Evolutionary conservation across 176 grass and related monocot species (phyloP), one percentile per base, ranked within the genome.

Genomic region (Aegilops bicornis): DNA sequence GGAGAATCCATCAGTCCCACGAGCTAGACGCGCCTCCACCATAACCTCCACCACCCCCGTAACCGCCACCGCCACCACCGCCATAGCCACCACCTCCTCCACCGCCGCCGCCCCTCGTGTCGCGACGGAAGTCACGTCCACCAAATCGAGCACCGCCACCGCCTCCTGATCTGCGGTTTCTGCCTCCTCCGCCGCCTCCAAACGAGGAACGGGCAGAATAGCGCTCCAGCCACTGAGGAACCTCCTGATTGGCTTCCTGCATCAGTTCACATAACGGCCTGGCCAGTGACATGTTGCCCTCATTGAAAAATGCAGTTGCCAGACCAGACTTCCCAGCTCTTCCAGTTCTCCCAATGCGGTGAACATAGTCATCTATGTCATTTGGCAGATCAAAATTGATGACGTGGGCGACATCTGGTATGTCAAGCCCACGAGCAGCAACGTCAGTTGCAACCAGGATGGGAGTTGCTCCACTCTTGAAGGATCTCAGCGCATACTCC

Each of bases 381-480:
- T 97, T 97, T 48, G 95, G 95, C 52, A 97, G 87, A 72, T 97
- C 95, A 79, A 97, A 97, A 87, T 97, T 97, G 78, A 97, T 89
- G 29, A 97, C 95, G 30, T 97, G 95, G 8, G 95, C 78, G 65
- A 97, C 95, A 84, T 97, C 87, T 25, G 95, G 95, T 60, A 98
- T 98, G 83, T 98, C 95, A 45, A 98, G 87, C 30, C 95, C 95
- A 83, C 95, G 95, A 9, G 95, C 95, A 59, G 95, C 95, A 27
- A 98, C 95, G 77, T 98, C 95, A n/a, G 94, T 96, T 43, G 94
- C 94, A 78, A 98, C 93, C 15, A 98, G 85, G 64, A 98, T 93
- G 16, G 93, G 93, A 76, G 95, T 92, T 79, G 70, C 77, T 29
- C 95, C 95, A 37, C 87, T 98, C 85, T 98, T 98, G 80, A 98